phyloP scores from a whole-genome alignment of 2,329 filamentous ascomycete species.

The Trichoderma atroviride region DNA sequence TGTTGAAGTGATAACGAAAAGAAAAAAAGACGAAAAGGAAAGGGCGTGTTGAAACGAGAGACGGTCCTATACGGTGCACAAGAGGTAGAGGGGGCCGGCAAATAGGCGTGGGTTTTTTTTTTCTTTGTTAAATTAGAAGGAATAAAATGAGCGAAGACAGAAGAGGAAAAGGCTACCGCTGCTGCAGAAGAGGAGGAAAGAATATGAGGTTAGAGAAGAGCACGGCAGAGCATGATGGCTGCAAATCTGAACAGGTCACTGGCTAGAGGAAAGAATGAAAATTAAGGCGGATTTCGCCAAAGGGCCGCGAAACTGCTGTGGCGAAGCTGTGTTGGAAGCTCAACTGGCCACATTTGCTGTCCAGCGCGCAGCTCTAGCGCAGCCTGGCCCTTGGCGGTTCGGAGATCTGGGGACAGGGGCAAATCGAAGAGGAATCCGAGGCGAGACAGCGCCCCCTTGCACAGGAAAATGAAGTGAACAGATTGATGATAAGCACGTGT shows the following conservation, averaged over 20 bases:
- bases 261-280: background rate
- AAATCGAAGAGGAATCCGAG: conserved; percentile 14
- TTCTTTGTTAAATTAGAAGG: conserved; percentile 9
- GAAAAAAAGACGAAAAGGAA: background rate
- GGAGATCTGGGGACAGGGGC: conserved; percentile 26
- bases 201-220: conserved; percentile 10
- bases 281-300: conserved; percentile 10
- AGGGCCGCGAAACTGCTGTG: conserved; percentile 32
- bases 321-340: conserved; percentile 28
- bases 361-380: conserved; percentile 20
- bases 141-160: conserved; percentile 21
- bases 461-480: background rate
- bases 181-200: background rate
- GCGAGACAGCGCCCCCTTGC: conserved; percentile 6
- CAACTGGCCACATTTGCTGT: conserved; percentile 25
- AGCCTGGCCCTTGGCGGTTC: conserved; percentile 11
- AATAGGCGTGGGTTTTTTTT: conserved; percentile 13
- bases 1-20: conserved; percentile 34
- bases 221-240: conserved; percentile 25
- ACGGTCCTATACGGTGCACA: background rate
- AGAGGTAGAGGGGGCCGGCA: conserved; percentile 1
- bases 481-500: background rate
- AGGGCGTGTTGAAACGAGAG: conserved; percentile 6
- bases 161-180: conserved; percentile 17
- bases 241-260: conserved; percentile 9